These are phyloP conservation scores for Populus alba DNA, from an alignment of 345 rosid species.

Conservation along the genomic window DNA sequence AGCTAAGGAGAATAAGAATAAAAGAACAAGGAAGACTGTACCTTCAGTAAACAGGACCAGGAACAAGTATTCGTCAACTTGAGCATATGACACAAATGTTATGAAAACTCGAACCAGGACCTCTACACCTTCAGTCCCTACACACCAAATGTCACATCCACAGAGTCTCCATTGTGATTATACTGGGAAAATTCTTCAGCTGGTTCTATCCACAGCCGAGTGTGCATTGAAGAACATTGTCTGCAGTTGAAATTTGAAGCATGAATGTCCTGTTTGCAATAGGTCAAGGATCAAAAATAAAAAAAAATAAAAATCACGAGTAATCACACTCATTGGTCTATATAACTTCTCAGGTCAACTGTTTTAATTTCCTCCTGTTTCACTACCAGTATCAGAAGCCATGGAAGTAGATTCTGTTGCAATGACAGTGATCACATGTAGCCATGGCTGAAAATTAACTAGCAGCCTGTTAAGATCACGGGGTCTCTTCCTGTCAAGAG, in stretches of 20 bases:
- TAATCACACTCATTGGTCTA: conserved; percentile 80
- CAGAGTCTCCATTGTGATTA: conserved; percentile 72
- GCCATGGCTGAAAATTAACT: conserved; percentile 91
- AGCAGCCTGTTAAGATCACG: conserved; percentile 79
- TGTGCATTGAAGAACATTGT: conserved; percentile 70
- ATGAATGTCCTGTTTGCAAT: conserved; percentile 13
- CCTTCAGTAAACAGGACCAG: no score
- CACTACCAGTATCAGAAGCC: conserved; percentile 71
- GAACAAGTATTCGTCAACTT: background rate
- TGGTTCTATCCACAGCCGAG: conserved; percentile 98
- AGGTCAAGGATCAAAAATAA: background rate
- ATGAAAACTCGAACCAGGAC: conserved; percentile 12
- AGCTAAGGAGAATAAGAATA: no score
- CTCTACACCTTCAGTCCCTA: conserved; percentile 72
- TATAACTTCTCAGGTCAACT: conserved; percentile 87
- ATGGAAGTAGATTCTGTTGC: conserved; percentile 64
- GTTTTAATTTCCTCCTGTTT: conserved; percentile 90
- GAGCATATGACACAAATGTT: background rate
- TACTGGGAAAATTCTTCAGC: conserved; percentile 85
- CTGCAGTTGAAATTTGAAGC: conserved; percentile 39
- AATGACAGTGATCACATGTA: conserved; percentile 87
- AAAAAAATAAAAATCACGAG: background rate
- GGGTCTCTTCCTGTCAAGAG: conserved; percentile 87
- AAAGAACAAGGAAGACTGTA: no score
- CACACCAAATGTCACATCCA: conserved; percentile 85